Conservation (phyloP, 345 rosid genomes). For the Jatropha curcas region DNA sequence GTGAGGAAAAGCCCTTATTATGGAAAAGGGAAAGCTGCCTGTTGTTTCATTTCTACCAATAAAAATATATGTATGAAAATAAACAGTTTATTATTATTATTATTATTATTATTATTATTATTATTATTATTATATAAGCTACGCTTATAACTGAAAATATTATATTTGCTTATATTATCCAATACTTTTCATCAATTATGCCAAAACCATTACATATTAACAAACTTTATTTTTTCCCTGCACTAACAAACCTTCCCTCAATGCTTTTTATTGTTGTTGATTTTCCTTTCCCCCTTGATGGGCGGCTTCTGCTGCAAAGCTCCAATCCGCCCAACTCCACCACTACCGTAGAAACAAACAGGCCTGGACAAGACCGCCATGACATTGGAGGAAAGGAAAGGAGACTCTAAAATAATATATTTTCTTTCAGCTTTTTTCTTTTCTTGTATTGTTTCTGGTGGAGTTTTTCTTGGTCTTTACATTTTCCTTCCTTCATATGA, state of each 20-base stretch:
- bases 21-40: no score
- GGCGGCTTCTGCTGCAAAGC: conserved; percentile 1
- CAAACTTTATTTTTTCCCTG: conserved; percentile 6
- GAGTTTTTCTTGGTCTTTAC: conserved; percentile 51
- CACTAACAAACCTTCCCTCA: not conserved
- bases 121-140: no score
- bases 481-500: conserved; percentile 36
- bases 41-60: no score
- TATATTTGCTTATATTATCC: no score
- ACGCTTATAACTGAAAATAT: no score
- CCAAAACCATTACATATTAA: not conserved
- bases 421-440: conserved; percentile 44
- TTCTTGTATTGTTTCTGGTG: conserved; percentile 50
- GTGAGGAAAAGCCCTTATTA: no score
- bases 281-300: conserved; percentile 3
- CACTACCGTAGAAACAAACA: not conserved
- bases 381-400: conserved; percentile 43
- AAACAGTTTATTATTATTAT: no score
- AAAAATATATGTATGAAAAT: no score
- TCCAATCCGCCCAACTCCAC: not conserved
- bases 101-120: no score
- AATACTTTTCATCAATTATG: not conserved
- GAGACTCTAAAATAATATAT: conserved; percentile 52
- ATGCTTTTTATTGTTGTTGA: not conserved
- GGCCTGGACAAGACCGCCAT: not conserved